phyloP scores from a whole-genome alignment of 768 basidiomycete genomes.

The Tulasnella sp. region DNA sequence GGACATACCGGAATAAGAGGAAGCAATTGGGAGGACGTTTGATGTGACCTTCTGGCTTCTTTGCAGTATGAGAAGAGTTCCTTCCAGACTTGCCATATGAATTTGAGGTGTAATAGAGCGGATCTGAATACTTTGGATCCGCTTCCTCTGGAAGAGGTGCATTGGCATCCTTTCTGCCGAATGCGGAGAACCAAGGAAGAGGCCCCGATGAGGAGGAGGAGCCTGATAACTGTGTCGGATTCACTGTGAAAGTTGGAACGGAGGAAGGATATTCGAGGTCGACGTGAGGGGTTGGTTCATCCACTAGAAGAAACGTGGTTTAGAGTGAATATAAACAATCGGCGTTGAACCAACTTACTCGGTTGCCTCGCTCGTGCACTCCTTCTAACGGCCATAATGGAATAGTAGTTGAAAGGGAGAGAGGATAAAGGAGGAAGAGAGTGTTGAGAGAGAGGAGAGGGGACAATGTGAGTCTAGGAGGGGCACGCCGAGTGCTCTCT shows the following conservation, averaged over 20 bases:
- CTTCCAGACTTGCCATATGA: conserved; percentile 12
- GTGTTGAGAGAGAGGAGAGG: too few species aligned
- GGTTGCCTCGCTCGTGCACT: too few species aligned
- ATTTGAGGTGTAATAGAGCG: conserved; percentile 10
- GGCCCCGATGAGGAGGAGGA: background rate
- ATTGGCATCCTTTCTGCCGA: conserved; percentile 9
- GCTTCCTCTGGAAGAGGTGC: conserved; percentile 11
- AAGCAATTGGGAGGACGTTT: conserved; percentile 24
- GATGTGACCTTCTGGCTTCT: conserved; percentile 22
- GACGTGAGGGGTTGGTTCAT: conserved; percentile 13
- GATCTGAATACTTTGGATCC: conserved; percentile 15
- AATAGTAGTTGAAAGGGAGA: too few species aligned
- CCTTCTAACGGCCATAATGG: too few species aligned
- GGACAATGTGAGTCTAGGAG: too few species aligned
- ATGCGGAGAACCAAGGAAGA: conserved; percentile 13
- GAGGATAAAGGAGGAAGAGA: too few species aligned
- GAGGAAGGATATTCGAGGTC: conserved; percentile 15
- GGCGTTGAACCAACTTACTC: too few species aligned
- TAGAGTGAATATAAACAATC: too few species aligned
- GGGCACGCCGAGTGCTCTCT: too few species aligned
- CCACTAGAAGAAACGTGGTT: too few species aligned
- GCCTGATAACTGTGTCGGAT: conserved; percentile 12
- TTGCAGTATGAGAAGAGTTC: conserved; percentile 21
- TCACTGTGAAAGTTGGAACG: conserved; percentile 14
- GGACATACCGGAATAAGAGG: conserved; percentile 22